Evolutionary conservation across 73 alveolate species (phyloP).

Genomic region (Paramecium primaurelia): DNA sequence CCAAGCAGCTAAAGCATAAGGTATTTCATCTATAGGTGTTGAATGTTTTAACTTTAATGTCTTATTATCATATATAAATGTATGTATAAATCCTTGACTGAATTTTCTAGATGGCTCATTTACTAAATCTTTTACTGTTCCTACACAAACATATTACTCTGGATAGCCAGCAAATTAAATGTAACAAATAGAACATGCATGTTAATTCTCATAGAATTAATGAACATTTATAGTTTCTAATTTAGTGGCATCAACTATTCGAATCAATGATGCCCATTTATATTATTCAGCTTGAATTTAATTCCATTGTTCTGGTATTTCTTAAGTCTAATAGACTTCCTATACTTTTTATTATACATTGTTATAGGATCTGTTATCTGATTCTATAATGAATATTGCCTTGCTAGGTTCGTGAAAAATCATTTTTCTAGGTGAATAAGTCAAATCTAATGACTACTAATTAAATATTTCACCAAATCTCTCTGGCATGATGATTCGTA

Average conservation of each 20-base stretch:
- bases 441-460: constrained; percentile 72
- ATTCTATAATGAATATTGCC: constrained; percentile 85
- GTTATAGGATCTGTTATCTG: constrained; percentile 74
- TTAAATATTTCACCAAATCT: constrained; percentile 91
- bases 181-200: constrained; percentile 76
- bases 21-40: constrained; percentile 88
- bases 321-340: constrained; percentile 41
- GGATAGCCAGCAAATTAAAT: constrained; percentile 65
- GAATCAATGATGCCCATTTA: constrained; percentile 91
- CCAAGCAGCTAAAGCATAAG: constrained; percentile 88
- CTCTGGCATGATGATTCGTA: constrained; percentile 78
- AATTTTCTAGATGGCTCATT: constrained; percentile 67
- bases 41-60: constrained; percentile 82
- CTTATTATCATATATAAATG: constrained; percentile 77
- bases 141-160: constrained; percentile 72
- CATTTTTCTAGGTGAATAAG: constrained; percentile 92
- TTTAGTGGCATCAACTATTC: constrained; percentile 84
- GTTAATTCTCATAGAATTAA: constrained; percentile 88
- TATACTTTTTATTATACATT: constrained; percentile 57
- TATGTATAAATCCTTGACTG: constrained; percentile 70
- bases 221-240: constrained; percentile 71
- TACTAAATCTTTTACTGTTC: constrained; percentile 74
- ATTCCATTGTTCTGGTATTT: constrained; percentile 65
- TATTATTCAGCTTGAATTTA: constrained; percentile 77
- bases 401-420: constrained; percentile 79